Percentiles rank a stretch among this genome's conserved stretches.
phyloP scores from a whole-genome alignment of 768 basidiomycete genomes.

The Krasilnikovozyma curviuscula region DNA sequence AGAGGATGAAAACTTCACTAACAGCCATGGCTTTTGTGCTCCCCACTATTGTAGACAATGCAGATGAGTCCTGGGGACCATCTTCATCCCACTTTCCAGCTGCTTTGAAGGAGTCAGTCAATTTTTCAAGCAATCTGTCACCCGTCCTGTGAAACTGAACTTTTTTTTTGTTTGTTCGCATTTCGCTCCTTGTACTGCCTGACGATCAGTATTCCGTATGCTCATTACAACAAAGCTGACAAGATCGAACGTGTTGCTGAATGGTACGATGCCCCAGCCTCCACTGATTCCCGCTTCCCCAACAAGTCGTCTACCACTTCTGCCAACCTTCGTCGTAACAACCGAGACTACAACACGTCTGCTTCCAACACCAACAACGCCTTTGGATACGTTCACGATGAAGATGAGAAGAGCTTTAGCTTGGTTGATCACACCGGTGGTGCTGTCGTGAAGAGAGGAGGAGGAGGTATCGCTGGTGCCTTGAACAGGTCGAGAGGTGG shows the following conservation, averaged over 20 bases:
- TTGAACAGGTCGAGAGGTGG: neutral
- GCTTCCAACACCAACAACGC: slow-evolving; percentile 40
- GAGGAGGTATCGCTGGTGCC: slow-evolving; percentile 12
- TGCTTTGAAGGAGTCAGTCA: slow-evolving; percentile 62
- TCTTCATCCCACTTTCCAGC: slow-evolving; percentile 66
- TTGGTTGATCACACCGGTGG: slow-evolving; percentile 60
- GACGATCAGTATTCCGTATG: slow-evolving; percentile 60
- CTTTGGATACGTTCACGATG: slow-evolving; percentile 92
- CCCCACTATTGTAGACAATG: slow-evolving; percentile 74
- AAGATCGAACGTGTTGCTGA: slow-evolving; percentile 94
- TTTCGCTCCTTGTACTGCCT: neutral
- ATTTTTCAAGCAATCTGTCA: neutral
- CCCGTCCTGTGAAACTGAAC: neutral
- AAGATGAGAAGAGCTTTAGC: slow-evolving; percentile 92
- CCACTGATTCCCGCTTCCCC: no score
- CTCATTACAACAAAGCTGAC: slow-evolving; percentile 95
- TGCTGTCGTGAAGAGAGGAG: slow-evolving; percentile 13
- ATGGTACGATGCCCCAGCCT: slow-evolving; percentile 52
- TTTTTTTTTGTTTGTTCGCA: neutral
- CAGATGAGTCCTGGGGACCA: slow-evolving; percentile 71
- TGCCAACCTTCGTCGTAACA: neutral
- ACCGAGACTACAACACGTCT: slow-evolving; percentile 43
- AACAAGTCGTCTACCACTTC: no score
- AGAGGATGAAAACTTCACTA: slow-evolving; percentile 16
- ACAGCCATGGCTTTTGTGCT: slow-evolving; percentile 54